These are phyloP conservation scores for Trichoderma sp. DNA, from an alignment of 2,329 filamentous ascomycete species.

Conservation along the genomic window DNA sequence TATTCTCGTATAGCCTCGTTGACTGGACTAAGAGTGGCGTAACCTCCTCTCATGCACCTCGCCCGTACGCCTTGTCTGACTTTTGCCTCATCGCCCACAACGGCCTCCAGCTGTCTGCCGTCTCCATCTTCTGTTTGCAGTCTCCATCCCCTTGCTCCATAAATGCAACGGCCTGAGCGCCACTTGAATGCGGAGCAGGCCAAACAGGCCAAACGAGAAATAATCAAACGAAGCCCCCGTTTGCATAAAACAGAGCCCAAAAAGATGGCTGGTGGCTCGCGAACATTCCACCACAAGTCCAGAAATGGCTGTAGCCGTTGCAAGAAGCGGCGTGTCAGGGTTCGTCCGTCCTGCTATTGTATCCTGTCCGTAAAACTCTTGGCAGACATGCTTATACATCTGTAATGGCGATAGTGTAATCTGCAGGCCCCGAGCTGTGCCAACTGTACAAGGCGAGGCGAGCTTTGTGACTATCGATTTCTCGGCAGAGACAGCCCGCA, in stretches of 20 bases:
- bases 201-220: not conserved
- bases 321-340: constrained; percentile 16
- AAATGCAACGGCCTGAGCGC: not conserved
- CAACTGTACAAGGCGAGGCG: constrained; percentile 12
- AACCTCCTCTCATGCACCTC: not conserved
- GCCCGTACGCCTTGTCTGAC: not conserved
- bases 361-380: not conserved
- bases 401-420: not conserved
- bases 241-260: not conserved
- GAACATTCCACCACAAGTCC: constrained; percentile 12
- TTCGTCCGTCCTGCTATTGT: not conserved
- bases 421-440: constrained; percentile 10
- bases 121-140: not conserved
- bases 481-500: constrained; percentile 1
- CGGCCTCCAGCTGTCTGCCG: not conserved
- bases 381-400: not conserved
- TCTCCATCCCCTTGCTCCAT: constrained; percentile 2
- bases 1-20: constrained; percentile 1
- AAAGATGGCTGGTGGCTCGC: not conserved
- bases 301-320: constrained; percentile 10
- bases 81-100: constrained; percentile 2
- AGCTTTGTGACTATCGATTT: constrained; percentile 8
- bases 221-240: not conserved
- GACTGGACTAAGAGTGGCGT: not conserved
- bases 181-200: not conserved